Evolutionary conservation across 1,284 basidiomycete genomes (phyloP), one percentile per base, ranked within the genome.

Genomic region (Ustilago sp.): DNA sequence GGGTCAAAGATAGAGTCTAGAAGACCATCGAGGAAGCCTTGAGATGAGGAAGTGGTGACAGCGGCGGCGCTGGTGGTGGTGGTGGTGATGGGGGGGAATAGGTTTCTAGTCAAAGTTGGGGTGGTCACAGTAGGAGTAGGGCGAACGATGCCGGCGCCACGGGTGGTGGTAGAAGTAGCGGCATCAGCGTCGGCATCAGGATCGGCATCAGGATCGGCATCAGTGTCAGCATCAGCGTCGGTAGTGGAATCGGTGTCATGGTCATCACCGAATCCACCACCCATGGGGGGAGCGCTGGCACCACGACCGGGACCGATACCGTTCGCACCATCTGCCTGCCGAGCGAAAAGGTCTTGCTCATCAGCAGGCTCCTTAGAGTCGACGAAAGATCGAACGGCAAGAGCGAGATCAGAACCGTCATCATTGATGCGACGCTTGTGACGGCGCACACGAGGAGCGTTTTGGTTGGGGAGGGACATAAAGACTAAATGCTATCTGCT

Each of bases 351-450:
- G 2, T 59, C 5, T 3, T 43, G 17, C 3, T 68, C 53, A 35
- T 58, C 50, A 23, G 6, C 31, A 13, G 48, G 48, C 15, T 50
- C 31, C 48, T 60, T 59, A 28, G 59, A 35, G 31, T 76, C 68
- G 19, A 68, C 47, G 17, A 64, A 76, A 23, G 57, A 39, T 2
- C 74, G 61, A 28, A 76, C 74, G 35, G 68, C 68, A 39, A 66
- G 45, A 8, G 67, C 63, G 35, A 77, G 63, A 4, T 68, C 32
- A n/a, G 63, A 68, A 41, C 64, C 70, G 34, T 78, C 76, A 53
- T 73, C 72, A 41, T 65, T 66, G 74, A 77, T 64, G 59, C 74
- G 74, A 60, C 74, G 74, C 65, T 72, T 77, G 64, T 80, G 79
- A 65, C 79, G 79, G 36, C 68, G 57, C 75, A 78, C 69, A 8